These are phyloP conservation scores for Dipteronia dyeriana DNA, from an alignment of 345 rosid species.

Conservation along the genomic window DNA sequence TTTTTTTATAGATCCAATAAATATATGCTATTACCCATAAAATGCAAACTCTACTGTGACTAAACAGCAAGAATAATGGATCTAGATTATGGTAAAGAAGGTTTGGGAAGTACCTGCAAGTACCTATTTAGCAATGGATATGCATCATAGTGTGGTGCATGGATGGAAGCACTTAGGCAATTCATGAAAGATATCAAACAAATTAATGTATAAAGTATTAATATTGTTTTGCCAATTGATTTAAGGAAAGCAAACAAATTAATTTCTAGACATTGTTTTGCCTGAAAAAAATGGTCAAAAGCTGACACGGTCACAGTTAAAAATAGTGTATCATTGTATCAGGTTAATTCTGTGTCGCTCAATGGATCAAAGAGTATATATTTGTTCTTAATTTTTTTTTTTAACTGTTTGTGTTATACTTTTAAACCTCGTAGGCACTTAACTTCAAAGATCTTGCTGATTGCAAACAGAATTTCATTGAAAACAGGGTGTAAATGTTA, in stretches of 20 bases:
- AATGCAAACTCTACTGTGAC: not conserved
- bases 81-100: not conserved
- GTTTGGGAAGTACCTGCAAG: not conserved
- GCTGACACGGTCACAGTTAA: not conserved
- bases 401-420: not conserved
- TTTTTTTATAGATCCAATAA: not conserved
- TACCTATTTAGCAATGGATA: not conserved
- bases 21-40: not conserved
- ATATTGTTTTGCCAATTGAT: not conserved
- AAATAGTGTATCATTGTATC: not conserved
- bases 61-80: not conserved
- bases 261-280: not conserved
- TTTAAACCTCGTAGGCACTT: not conserved
- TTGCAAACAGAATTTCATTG: not conserved
- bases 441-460: not conserved
- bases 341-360: not conserved
- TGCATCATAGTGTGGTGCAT: not conserved
- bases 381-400: not conserved
- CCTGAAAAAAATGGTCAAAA: not conserved
- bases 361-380: not conserved
- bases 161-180: not conserved
- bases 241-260: not conserved
- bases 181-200: not conserved
- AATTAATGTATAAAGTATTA: not conserved
- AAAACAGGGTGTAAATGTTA: not conserved